Evolutionary conservation across 805 yeast genomes (phyloP).

Genomic region (Kodamaea neixiangensis): DNA sequence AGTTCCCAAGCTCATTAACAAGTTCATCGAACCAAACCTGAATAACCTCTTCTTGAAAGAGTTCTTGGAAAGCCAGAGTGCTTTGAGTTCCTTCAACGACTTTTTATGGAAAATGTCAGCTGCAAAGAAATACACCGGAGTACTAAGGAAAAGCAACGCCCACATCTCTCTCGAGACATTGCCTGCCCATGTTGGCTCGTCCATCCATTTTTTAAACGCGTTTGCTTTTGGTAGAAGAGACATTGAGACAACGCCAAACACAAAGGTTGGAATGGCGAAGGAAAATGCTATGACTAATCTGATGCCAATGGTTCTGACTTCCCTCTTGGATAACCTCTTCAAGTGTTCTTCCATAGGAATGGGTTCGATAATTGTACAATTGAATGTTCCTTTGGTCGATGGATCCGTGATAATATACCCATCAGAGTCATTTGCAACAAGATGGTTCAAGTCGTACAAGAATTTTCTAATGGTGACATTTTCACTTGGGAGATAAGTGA

Average conservation of each 20-base stretch:
- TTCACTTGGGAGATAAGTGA: slow-evolving; percentile 63
- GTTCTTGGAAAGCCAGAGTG: slow-evolving; percentile 58
- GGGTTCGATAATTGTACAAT: slow-evolving; percentile 55
- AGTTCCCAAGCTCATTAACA: slow-evolving; percentile 73
- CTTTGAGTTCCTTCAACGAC: slow-evolving; percentile 58
- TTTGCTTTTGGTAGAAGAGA: slow-evolving; percentile 49
- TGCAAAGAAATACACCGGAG: slow-evolving; percentile 74
- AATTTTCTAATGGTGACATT: slow-evolving; percentile 57
- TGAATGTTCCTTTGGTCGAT: slow-evolving; percentile 35
- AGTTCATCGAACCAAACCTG: slow-evolving; percentile 76
- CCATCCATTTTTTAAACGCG: slow-evolving; percentile 52
- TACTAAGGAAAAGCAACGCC: slow-evolving; percentile 63
- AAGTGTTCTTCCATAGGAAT: slow-evolving; percentile 66
- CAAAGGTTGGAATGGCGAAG: slow-evolving; percentile 66
- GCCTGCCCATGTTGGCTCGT: slow-evolving; percentile 63
- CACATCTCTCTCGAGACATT: slow-evolving; percentile 62
- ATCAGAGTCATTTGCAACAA: slow-evolving; percentile 30
- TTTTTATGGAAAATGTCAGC: slow-evolving; percentile 73
- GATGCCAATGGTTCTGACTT: slow-evolving; percentile 45
- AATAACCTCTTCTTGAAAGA: slow-evolving; percentile 58
- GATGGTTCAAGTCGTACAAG: slow-evolving; percentile 47
- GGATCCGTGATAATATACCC: slow-evolving; percentile 21
- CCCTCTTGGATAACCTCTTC: slow-evolving; percentile 47
- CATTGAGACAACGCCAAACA: slow-evolving; percentile 72
- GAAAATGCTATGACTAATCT: slow-evolving; percentile 52